Conservation (phyloP, 2,329 filamentous ascomycete genomes). For the Fusarium newnesense region DNA sequence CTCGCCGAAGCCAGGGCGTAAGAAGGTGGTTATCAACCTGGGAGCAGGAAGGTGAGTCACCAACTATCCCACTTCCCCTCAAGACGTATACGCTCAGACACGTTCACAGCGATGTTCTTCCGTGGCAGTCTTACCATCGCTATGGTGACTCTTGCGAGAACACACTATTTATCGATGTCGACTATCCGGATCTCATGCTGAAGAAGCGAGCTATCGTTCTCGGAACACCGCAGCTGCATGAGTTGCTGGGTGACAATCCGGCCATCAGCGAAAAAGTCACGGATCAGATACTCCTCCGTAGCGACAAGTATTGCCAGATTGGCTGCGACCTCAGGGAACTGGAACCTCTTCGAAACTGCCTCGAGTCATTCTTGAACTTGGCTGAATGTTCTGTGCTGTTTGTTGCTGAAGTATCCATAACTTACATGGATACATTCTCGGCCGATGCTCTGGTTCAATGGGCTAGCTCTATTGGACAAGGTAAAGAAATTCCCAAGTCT, state of each 20-base stretch:
- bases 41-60: conserved; percentile 86
- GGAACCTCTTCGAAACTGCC: conserved; percentile 64
- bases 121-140: conserved; percentile 81
- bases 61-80: background rate
- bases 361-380: conserved; percentile 69
- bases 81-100: conserved; percentile 5
- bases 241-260: conserved; percentile 47
- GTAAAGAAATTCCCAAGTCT: conserved; percentile 57
- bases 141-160: conserved; percentile 68
- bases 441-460: conserved; percentile 81
- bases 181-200: conserved; percentile 82
- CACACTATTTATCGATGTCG: conserved; percentile 82
- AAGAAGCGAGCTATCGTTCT: conserved; percentile 77
- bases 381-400: conserved; percentile 75
- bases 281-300: conserved; percentile 67
- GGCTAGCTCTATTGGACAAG: conserved; percentile 76
- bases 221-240: conserved; percentile 66
- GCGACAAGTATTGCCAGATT: conserved; percentile 78
- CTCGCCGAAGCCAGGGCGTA: conserved; percentile 57
- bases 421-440: conserved; percentile 82
- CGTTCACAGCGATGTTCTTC: conserved; percentile 79
- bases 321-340: conserved; percentile 84
- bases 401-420: conserved; percentile 89
- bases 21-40: conserved; percentile 83
- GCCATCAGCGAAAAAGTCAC: conserved; percentile 52